These are phyloP conservation scores for Phytopythium mirpurense DNA, from an alignment of 352 stramenopile genomes.

Conservation along the genomic window DNA sequence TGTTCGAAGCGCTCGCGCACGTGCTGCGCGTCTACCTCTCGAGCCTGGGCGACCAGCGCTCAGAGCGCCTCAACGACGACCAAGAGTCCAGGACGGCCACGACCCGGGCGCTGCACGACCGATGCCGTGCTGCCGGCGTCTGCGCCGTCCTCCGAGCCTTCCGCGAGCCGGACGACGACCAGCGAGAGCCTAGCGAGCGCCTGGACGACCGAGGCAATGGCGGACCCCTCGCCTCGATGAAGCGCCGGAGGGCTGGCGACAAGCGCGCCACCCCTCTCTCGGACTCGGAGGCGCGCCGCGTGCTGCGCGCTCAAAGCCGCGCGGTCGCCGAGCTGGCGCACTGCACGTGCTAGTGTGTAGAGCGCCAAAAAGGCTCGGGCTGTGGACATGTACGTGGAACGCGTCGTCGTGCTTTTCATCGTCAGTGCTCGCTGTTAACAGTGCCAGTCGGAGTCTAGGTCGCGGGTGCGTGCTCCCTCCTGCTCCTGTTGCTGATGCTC, in stretches of 20 bases:
- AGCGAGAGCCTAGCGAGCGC: neutral
- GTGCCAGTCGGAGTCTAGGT: too few relatives aligned
- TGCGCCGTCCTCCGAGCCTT: conserved; percentile 14
- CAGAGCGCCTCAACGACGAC: neutral
- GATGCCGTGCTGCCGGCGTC: conserved; percentile 17
- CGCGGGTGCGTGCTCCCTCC: too few relatives aligned
- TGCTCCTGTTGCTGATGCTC: too few relatives aligned
- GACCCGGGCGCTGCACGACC: conserved; percentile 12
- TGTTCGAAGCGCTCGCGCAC: conserved; percentile 13
- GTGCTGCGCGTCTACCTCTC: conserved; percentile 17
- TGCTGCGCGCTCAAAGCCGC: neutral
- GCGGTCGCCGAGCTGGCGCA: neutral
- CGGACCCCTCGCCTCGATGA: neutral
- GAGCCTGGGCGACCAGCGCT: conserved; percentile 13
- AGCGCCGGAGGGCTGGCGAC: neutral
- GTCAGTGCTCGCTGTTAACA: too few relatives aligned
- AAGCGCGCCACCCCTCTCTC: neutral
- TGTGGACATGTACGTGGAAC: neutral
- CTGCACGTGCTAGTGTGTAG: conserved; percentile 4
- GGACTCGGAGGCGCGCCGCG: neutral
- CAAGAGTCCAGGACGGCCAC: neutral
- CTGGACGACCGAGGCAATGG: neutral
- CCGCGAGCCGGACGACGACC: neutral
- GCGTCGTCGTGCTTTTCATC: too few relatives aligned
- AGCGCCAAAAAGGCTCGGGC: too few relatives aligned